Percentiles rank a stretch among this genome's conserved stretches.
These are phyloP conservation scores for Hygrophoropsis aurantiaca DNA, from an alignment of 768 basidiomycete genomes.

Conservation along the genomic window DNA sequence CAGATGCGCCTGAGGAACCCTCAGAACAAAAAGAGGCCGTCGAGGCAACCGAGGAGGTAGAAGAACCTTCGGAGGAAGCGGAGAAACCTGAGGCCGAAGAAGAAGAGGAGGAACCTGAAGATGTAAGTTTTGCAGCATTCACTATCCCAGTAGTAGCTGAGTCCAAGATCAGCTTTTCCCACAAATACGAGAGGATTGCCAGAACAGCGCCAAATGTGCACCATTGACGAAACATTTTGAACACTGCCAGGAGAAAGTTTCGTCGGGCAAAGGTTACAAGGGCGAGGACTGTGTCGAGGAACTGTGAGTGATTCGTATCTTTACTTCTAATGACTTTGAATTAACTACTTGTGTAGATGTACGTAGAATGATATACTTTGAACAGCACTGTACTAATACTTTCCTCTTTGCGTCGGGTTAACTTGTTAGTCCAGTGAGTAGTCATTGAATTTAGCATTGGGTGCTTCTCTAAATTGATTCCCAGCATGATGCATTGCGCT, in stretches of 20 bases:
- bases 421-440: conserved; percentile 64
- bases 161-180: conserved; percentile 56
- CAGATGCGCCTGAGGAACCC: conserved; percentile 35
- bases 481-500: conserved; percentile 90
- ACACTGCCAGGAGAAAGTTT: conserved; percentile 88
- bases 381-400: background rate
- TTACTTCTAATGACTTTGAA: background rate
- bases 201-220: conserved; percentile 63
- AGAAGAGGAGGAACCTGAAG: conserved; percentile 70
- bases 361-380: conserved; percentile 9
- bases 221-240: conserved; percentile 78
- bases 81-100: conserved; percentile 37
- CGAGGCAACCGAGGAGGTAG: conserved; percentile 35
- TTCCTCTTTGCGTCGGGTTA: background rate
- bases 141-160: background rate
- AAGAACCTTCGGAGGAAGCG: conserved; percentile 27
- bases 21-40: conserved; percentile 30
- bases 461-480: conserved; percentile 6
- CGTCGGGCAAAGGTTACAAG: conserved; percentile 79
- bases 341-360: conserved; percentile 20
- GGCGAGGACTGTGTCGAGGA: conserved; percentile 94
- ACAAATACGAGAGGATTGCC: conserved; percentile 72
- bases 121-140: conserved; percentile 51
- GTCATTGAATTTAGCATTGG: conserved; percentile 2
- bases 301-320: conserved; percentile 57